Evolutionary conservation across 2,329 filamentous ascomycete genomes (phyloP).

Genomic region (Didymella lethalis): DNA sequence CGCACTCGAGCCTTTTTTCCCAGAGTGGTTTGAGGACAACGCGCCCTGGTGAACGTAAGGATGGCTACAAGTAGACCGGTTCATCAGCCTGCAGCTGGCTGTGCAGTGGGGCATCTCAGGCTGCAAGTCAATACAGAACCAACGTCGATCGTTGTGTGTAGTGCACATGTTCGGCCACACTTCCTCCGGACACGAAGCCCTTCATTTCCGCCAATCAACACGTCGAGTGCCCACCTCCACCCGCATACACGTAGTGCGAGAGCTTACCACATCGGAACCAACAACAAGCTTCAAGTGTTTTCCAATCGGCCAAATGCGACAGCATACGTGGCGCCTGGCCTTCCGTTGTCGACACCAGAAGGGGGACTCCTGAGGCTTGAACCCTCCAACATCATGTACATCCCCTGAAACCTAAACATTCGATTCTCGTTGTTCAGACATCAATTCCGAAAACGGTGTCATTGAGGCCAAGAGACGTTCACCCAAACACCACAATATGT

Average conservation of each 20-base stretch:
- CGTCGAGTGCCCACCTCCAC: background rate
- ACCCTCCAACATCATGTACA: too few relatives aligned
- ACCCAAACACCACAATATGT: slow-evolving; percentile 1
- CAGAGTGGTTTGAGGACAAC: slow-evolving; percentile 16
- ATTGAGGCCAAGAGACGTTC: too few relatives aligned
- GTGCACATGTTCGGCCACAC: slow-evolving; percentile 9
- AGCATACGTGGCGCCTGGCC: background rate
- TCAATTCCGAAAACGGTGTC: too few relatives aligned
- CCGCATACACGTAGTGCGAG: background rate
- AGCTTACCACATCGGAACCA: background rate
- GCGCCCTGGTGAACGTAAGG: slow-evolving; percentile 6
- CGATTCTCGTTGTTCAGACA: too few relatives aligned
- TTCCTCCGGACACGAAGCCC: slow-evolving; percentile 1
- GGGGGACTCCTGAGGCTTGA: background rate
- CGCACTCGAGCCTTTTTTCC: slow-evolving; percentile 22
- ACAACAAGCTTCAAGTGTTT: background rate
- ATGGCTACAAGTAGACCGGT: too few relatives aligned
- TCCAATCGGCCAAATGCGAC: background rate
- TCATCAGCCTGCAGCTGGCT: too few relatives aligned
- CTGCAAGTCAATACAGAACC: background rate
- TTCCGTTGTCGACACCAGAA: background rate
- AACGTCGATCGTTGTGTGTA: background rate
- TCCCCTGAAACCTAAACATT: too few relatives aligned
- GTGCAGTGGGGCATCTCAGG: too few relatives aligned
- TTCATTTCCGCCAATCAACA: slow-evolving; percentile 21